Percentiles rank a stretch among this genome's conserved stretches.
Conservation (phyloP, 2,329 filamentous ascomycete species). For the Ophiocordyceps polyrhachis-furcata region DNA sequence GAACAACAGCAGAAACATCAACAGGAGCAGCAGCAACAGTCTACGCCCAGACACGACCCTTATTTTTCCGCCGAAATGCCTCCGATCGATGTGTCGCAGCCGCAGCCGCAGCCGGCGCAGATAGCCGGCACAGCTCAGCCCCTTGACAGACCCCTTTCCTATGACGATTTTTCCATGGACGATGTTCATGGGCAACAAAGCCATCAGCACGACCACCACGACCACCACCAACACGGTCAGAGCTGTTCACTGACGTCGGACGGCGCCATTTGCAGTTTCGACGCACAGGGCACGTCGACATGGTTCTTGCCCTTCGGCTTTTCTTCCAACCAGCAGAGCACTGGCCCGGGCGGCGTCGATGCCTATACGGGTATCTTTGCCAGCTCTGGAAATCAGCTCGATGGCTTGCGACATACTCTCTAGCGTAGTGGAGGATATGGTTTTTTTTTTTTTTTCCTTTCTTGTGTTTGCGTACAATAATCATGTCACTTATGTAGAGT, state of each 20-base stretch:
- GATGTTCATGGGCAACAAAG: conserved; percentile 11
- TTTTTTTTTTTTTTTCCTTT: too few species aligned
- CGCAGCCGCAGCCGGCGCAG: conserved; percentile 17
- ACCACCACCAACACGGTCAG: conserved; percentile 4
- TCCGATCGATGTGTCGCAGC: conserved; percentile 29
- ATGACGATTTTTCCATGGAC: conserved; percentile 42
- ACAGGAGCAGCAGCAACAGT: background rate
- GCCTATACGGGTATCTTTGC: conserved; percentile 31
- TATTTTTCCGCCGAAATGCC: conserved; percentile 35
- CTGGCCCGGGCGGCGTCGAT: conserved; percentile 25
- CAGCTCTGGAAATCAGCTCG: conserved; percentile 15
- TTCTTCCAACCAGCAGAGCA: conserved; percentile 41
- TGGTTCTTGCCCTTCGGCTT: conserved; percentile 94
- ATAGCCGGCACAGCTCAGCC: conserved; percentile 39
- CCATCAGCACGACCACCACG: conserved; percentile 6
- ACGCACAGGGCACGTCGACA: conserved; percentile 36
- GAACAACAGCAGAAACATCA: conserved; percentile 9
- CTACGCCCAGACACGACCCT: conserved; percentile 7
- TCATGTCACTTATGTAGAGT: background rate
- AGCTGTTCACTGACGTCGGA: conserved; percentile 5
- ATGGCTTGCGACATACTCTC: conserved; percentile 13
- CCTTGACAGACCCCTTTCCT: conserved; percentile 58
- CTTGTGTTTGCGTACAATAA: background rate
- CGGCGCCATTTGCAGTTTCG: conserved; percentile 8
- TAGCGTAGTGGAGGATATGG: conserved; percentile 2